Evolutionary conservation across 345 rosid species (phyloP), one percentile per base, ranked within the genome.

Genomic region (Sonneratia alba): DNA sequence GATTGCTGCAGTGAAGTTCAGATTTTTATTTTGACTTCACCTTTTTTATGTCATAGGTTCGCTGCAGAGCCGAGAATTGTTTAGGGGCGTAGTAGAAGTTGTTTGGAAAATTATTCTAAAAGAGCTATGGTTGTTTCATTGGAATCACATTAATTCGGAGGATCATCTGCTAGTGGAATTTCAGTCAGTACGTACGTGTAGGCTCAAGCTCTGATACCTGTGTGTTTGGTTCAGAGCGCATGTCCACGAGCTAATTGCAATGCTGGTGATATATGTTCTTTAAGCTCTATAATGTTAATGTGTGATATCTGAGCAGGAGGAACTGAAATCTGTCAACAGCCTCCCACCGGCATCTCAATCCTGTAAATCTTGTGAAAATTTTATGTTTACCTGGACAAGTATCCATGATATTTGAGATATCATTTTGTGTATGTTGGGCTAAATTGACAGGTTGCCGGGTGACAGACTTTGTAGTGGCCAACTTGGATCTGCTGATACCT

Each of bases 401-500:
- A 27, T 74, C 7, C 7, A 53, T 67, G 6, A 32, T 8, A 47
- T 43, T 7, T 48, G 36, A 11, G 37, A 40, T 63, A 4, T 71
- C 32, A 27, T 27, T 27, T 27, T 27, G 32, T 27, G 32, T 27
- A 27, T 42, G 45, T 4, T 42, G 45, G 67, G 38, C 62, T 47
- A 70, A 66, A 9, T 61, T 51, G 24, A 48, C 36, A 32, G 73
- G 63, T 78, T 79, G 75, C 90, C 87, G 92, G 85, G 84, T 89
- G 67, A 73, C 84, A 59, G 96, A 93, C 77, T 93, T 86, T 24
- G 88, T 88, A 15, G 63, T 81, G 67, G 85, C 87, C 73, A 93
- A 83, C 4, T 73, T 89, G 3, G 97, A 93, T 79, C 97, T 97
- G 69, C 43, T 87, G 36, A 81, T 89, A 65, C 91, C 87, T 27